phyloP scores from a whole-genome alignment of 2,329 filamentous ascomycete genomes.

The Amesomyces nigricolor region DNA sequence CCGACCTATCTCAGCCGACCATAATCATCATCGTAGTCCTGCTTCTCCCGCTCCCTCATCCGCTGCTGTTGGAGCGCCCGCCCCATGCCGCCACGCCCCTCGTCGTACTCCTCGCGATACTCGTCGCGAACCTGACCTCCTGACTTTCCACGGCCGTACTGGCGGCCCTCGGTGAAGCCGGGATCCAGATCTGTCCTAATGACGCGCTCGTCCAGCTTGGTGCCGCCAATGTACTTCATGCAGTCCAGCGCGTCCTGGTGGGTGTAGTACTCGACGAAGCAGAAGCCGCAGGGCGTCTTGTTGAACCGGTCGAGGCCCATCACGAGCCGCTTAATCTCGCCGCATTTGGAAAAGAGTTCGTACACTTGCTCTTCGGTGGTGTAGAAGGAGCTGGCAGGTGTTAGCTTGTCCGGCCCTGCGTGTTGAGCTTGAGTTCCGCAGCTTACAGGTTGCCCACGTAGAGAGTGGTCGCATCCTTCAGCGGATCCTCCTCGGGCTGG shows the following conservation, averaged over 20 bases:
- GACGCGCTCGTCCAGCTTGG: conserved; percentile 94
- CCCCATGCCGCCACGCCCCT: conserved; percentile 84
- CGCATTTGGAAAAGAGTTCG: conserved; percentile 91
- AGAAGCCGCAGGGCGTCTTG: conserved; percentile 98
- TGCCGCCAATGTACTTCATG: conserved; percentile 97
- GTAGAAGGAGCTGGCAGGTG: conserved; percentile 70
- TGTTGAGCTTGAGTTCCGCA: background rate
- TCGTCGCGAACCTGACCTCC: conserved; percentile 96
- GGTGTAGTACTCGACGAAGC: conserved; percentile 98
- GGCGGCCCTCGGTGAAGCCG: conserved; percentile 89
- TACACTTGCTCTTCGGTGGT: conserved; percentile 99
- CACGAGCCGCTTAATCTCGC: conserved; percentile 94
- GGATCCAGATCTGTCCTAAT: conserved; percentile 94
- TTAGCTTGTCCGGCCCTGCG: background rate
- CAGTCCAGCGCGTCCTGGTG: conserved; percentile 96
- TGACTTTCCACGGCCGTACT: conserved; percentile 92
- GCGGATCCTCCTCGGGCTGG: conserved; percentile 65
- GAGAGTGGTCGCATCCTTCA: conserved; percentile 84
- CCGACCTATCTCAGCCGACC: conserved; percentile 22
- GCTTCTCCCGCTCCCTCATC: conserved; percentile 26
- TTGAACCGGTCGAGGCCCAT: conserved; percentile 97
- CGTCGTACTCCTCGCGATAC: conserved; percentile 95
- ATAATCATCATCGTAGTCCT: conserved; percentile 21
- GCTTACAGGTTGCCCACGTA: conserved; percentile 92
- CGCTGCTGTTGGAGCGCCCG: conserved; percentile 59